These are phyloP conservation scores for Sapria himalayana DNA, from an alignment of 345 rosid genomes.

Conservation along the genomic window DNA sequence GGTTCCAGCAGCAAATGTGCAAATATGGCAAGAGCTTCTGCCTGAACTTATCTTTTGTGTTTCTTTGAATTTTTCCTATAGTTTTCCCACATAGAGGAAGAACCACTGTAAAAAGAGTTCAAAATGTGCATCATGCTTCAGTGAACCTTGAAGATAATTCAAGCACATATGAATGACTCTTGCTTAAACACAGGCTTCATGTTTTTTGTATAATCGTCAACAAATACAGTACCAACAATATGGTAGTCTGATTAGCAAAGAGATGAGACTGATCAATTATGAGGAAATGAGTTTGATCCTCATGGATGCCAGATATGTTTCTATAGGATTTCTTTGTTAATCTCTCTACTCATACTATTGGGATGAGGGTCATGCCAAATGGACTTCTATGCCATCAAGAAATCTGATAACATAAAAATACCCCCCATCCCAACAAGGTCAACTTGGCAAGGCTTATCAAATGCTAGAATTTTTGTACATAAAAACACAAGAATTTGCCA, in stretches of 20 bases:
- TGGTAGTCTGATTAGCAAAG: no score
- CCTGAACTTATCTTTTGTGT: conserved; percentile 66
- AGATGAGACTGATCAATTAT: no score
- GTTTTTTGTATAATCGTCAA: conserved; percentile 92
- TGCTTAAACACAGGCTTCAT: conserved; percentile 84
- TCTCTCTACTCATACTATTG: no score
- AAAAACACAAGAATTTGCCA: no score
- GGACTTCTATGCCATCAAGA: conserved; percentile 86
- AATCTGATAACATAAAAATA: conserved; percentile 85
- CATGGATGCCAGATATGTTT: no score
- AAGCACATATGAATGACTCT: conserved; percentile 66
- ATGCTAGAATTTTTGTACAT: no score
- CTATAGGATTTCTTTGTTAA: no score
- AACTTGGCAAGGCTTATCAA: conserved; percentile 99
- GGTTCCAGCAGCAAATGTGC: conserved; percentile 60
- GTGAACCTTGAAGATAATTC: conserved; percentile 60
- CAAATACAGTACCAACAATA: conserved; percentile 97
- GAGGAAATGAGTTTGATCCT: no score
- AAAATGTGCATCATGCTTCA: conserved; percentile 41
- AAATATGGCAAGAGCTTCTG: conserved; percentile 51
- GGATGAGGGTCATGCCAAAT: conserved; percentile 95
- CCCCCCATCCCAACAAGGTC: conserved; percentile 95
- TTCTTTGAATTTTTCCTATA: conserved; percentile 91
- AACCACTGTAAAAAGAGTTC: conserved; percentile 98
- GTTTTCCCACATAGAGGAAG: conserved; percentile 86